Conservation (phyloP, 177 flowering plant genomes). For the Vitis hybrid region DNA sequence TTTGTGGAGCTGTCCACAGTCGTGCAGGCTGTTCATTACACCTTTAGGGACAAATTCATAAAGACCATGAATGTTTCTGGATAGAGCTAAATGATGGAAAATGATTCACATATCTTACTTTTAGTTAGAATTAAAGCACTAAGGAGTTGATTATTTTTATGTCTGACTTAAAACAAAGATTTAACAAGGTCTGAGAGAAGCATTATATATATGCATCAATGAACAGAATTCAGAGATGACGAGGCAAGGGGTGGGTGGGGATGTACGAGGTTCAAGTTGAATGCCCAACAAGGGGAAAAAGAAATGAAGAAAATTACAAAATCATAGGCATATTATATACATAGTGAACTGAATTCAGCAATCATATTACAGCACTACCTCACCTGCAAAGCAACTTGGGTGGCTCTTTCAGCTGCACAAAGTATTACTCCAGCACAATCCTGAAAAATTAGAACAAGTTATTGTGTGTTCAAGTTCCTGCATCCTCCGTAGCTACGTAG, state of each 20-base stretch:
- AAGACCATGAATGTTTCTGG: too few species aligned
- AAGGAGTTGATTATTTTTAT: too few species aligned
- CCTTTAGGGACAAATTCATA: too few species aligned
- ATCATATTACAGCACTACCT: neutral
- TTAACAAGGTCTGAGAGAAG: neutral
- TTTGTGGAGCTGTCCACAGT: neutral
- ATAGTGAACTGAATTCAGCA: too few species aligned
- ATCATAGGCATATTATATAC: neutral
- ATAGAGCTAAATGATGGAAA: too few species aligned
- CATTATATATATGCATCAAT: neutral
- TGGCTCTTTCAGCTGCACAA: constrained; percentile 90
- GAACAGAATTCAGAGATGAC: neutral
- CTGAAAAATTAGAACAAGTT: constrained; percentile 37
- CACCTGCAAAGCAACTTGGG: constrained; percentile 98
- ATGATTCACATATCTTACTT: too few species aligned
- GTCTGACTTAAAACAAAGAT: too few species aligned
- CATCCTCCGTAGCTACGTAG: neutral
- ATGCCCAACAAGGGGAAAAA: neutral
- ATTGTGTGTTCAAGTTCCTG: neutral
- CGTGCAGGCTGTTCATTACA: too few species aligned
- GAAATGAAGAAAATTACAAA: neutral
- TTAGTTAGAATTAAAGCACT: too few species aligned
- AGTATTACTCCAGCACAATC: constrained; percentile 98
- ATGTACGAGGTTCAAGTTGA: too few species aligned
- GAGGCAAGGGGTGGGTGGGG: too few species aligned